Base-by-base conservation (phyloP, 129 eudicot genomes). In the Helianthus tuberosus region DNA sequence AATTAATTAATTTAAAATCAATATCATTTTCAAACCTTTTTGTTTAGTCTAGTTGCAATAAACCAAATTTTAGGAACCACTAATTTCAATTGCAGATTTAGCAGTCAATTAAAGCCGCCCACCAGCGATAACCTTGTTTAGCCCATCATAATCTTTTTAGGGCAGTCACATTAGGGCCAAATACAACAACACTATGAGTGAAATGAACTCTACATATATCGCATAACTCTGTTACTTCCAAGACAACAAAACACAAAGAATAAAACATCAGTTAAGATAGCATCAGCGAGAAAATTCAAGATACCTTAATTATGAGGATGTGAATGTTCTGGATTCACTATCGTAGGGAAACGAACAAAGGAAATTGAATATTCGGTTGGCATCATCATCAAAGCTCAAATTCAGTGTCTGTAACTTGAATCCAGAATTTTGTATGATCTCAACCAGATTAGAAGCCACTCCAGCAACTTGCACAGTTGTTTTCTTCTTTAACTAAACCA, bases 391-490 rank as follows among this genome's bases (percentile, higher is more conserved):
- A 64, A 94, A 90, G 87, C 97, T 90, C 85, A 94, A 82, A 81
- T 80, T 84, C 68, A 94, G 64, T 15, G 96, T 86, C 50, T 94
- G 97, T 79, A 94, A 75, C 85, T 90, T 94, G 85, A 94, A 94
- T 86, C 98, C 98, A 59, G 93, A 83, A 66, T 81, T 89, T 80
- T 94, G 98, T 66, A 94, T 85, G 16, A 55, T 80, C 81, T 94
- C 98, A 38, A 94, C 93, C 83, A 94, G 75, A 79, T 80, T 80
- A 53, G 98, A 94, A 57, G 97, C 96, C 77, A 94, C 98, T 58
- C 98, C 98, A 46, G 98, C 90, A 77, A 96, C 97, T 90, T 94
- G 98, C n/a, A n/a, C n/a, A n/a, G n/a, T n/a, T n/a, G n/a, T n/a
- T n/a, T n/a, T n/a, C n/a, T n/a, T n/a, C n/a, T 84, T 90, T 41